Conservation (phyloP, 140 eudicot species). For the Senecio squalidus region DNA sequence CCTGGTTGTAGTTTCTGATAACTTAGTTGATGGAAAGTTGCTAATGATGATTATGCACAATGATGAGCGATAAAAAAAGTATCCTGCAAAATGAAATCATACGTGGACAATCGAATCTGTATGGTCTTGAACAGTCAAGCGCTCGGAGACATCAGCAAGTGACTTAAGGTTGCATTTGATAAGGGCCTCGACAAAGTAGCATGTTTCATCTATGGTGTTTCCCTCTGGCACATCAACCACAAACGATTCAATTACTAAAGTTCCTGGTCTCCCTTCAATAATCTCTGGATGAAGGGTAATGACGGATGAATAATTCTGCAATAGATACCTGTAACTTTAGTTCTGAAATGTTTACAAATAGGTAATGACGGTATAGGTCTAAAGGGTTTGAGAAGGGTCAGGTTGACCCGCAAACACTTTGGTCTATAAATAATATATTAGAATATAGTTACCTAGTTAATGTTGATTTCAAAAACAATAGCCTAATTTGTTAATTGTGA, state of each 20-base stretch:
- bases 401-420: not conserved
- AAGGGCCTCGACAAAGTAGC: constrained; percentile 23
- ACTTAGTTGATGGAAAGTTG: constrained; percentile 6
- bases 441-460: too few species aligned
- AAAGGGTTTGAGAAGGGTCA: not conserved
- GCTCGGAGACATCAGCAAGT: constrained; percentile 14
- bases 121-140: constrained; percentile 15
- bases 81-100: not conserved
- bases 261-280: constrained; percentile 21
- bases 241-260: constrained; percentile 22
- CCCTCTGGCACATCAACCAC: constrained; percentile 22
- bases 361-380: too few species aligned
- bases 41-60: constrained; percentile 13
- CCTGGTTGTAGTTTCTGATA: not conserved
- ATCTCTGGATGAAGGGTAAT: constrained; percentile 23
- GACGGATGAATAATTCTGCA: constrained; percentile 24
- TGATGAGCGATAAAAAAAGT: not conserved
- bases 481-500: not conserved
- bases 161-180: constrained; percentile 22
- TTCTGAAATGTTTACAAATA: not conserved
- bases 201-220: constrained; percentile 22
- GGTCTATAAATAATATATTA: too few species aligned
- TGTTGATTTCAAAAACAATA: not conserved
- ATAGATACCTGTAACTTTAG: not conserved
- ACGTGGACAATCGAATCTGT: not conserved